Evolutionary conservation across 164 flowering plant genomes (phyloP), one percentile per base, ranked within the genome.

Genomic region (Malania oleifera): DNA sequence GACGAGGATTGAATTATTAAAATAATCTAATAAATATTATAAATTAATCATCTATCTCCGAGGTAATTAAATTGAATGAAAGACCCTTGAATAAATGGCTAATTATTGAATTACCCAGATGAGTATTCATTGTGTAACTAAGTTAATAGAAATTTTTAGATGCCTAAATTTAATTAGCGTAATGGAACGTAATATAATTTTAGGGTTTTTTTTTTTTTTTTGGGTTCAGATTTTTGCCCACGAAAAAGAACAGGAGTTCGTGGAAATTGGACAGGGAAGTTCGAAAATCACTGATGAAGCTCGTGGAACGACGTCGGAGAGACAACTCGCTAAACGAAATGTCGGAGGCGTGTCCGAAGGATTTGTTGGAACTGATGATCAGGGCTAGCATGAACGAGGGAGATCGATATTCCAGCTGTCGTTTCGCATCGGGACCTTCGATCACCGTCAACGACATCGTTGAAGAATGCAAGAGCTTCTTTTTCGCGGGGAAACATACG

Each of bases 401-500:
- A 19, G 7, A 43, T 25, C 27, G 34, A 13, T n/a, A n/a, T 26
- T 11, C 19, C 5, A 10, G 7, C n/a, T 18, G 20, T 2, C 1
- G 20, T 1, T 22, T 28, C 1, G 4, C 55, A 37, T 35, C 34
- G 37, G n/a, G 7, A 15, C 23, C 17, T 19, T 26, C 22, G 37
- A 41, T 64, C 19, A 40, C 34, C 0, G 56, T 46, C 12, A 3
- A 50, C 7, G 67, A 64, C 38, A 64, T 64, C 29, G 56, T 64
- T 3, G 67, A 64, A 24, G 67, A 64, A 40, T 76, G 80, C 61
- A 76, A 76, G 62, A 67, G 70, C 13, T 67, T 76, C 54, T 73
- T 67, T 55, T 76, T 76, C 54, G 73, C 77, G 34, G 80, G 80
- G 24, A 70, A 73, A 15, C 66, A 76, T 7, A 76, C 80, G 23